Evolutionary conservation across 2,329 filamentous ascomycete genomes (phyloP).

Genomic region (Bertia moriformis): DNA sequence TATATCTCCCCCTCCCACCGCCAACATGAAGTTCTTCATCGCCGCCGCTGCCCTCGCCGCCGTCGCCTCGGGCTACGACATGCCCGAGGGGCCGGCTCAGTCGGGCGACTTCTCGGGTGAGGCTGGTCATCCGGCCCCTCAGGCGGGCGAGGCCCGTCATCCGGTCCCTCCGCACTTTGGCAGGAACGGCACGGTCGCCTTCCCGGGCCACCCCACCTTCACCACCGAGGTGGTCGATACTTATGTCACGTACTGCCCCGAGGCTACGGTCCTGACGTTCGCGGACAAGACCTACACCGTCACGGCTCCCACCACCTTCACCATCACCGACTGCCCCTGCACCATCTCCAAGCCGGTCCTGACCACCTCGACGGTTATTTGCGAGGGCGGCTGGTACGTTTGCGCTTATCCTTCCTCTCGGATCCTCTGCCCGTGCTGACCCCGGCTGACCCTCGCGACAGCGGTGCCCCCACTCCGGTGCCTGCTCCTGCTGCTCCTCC

Average conservation of each 20-base stretch:
- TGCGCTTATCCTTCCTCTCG: neutral
- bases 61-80: neutral
- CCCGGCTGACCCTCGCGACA: neutral
- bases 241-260: neutral
- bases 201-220: neutral
- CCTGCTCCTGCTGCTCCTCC: neutral
- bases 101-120: no score
- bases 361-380: neutral
- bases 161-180: no score
- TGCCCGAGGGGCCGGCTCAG: no score
- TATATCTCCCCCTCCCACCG: no score
- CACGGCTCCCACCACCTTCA: neutral
- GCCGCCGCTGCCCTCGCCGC: neutral
- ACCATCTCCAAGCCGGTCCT: neutral
- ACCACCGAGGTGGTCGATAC: neutral
- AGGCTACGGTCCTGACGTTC: neutral
- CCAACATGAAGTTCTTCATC: neutral
- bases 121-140: no score
- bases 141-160: no score
- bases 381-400: neutral
- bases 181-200: no score
- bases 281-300: neutral
- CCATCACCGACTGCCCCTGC: neutral
- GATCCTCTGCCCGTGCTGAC: neutral
- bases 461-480: neutral